Evolutionary conservation across 1,139 yeast species (phyloP), one percentile per base, ranked within the genome.

Genomic region (Saccharomyces uvarum): DNA sequence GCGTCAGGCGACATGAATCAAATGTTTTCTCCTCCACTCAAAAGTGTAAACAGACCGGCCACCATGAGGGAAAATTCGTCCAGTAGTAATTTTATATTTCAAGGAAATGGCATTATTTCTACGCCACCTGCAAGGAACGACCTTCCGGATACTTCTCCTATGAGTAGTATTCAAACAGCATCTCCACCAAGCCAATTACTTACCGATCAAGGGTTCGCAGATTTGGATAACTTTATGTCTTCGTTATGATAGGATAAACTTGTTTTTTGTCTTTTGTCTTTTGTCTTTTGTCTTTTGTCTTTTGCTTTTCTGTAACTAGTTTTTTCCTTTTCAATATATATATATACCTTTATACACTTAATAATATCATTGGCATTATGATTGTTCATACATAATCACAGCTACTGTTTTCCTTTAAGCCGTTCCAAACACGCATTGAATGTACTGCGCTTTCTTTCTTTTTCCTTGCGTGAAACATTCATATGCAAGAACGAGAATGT

Each of bases 161-260:
- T 54, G 33, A 52, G 58, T 26, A 54, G 57, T 27, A 54, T 58
- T 41, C 64, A 59, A 48, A 51, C 54, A 9, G 55, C 59, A n/a
- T 61, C 64, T 1, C 60, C 64, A 6, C 65, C 65, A 24, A 61
- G 61, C 24, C 64, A 63, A 42, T 50, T 62, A 21, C 51, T 63
- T n/a, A 57, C 63, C 5, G 63, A 62, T 31, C 61, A 61, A 54
- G 61, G 62, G 6, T 65, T 64, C 49, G 63, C 65, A 9, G 70
- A 66, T 46, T 54, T 67, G 53, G 70, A 66, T 56, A 63, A 63
- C 53, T 61, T 67, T 48, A 62, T 67, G 63, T 61, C 66, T 13
- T 57, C 59, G 26, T 53, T 59, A 46, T 59, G 53, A 52, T 38
- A 28, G 11, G 53, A 52, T 38, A 28, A 16, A 48, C 16, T 21